These are phyloP conservation scores for Phaeomoniella chlamydospora DNA, from an alignment of 2,329 filamentous ascomycete genomes.

Conservation along the genomic window DNA sequence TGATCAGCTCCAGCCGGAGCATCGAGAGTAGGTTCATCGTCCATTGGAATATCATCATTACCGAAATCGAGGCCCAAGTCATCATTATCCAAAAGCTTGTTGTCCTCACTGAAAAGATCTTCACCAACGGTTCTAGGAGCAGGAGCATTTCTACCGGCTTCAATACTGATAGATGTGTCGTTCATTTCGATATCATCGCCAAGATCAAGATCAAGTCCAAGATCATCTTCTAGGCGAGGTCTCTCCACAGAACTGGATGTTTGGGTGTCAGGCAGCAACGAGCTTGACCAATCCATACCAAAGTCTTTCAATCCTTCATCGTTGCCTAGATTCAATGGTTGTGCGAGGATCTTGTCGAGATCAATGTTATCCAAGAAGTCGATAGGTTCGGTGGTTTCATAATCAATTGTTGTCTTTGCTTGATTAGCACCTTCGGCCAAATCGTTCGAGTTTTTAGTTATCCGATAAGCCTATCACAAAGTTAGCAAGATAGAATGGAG, in stretches of 20 bases:
- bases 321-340: slow-evolving; percentile 37
- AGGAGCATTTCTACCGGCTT: slow-evolving; percentile 79
- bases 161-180: slow-evolving; percentile 53
- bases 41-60: slow-evolving; percentile 28
- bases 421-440: slow-evolving; percentile 39
- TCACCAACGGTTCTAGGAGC: slow-evolving; percentile 45
- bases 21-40: slow-evolving; percentile 11
- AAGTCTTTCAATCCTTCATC: slow-evolving; percentile 30
- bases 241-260: slow-evolving; percentile 41
- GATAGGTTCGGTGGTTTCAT: slow-evolving; percentile 21
- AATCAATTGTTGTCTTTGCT: background rate
- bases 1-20: slow-evolving; percentile 24
- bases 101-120: slow-evolving; percentile 43
- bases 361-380: slow-evolving; percentile 78
- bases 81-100: slow-evolving; percentile 41
- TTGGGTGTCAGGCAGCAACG: slow-evolving; percentile 59
- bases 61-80: slow-evolving; percentile 37
- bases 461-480: slow-evolving; percentile 64
- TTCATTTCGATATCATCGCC: slow-evolving; percentile 50
- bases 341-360: slow-evolving; percentile 67
- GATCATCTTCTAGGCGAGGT: slow-evolving; percentile 46
- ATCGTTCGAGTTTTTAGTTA: slow-evolving; percentile 77
- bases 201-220: slow-evolving; percentile 62
- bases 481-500: slow-evolving; percentile 16
- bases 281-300: slow-evolving; percentile 49